Conservation (phyloP, 2,329 filamentous ascomycete species). For the Paecilomyces dactylethromorphus region DNA sequence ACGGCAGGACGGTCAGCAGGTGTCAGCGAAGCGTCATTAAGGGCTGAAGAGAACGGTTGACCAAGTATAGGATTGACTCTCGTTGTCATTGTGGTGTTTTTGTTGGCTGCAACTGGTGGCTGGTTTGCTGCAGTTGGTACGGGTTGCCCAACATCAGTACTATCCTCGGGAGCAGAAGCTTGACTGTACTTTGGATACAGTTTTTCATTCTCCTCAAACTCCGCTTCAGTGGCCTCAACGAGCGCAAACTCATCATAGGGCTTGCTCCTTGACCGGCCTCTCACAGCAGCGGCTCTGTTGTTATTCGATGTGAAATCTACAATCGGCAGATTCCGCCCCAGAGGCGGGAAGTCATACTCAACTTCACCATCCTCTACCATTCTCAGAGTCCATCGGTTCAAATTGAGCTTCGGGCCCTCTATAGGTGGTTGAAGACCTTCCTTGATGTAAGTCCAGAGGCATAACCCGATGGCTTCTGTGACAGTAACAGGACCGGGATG, state of each 20-base stretch:
- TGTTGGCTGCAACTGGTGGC: slow-evolving; percentile 15
- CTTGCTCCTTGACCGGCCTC: slow-evolving; percentile 54
- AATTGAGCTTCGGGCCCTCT: slow-evolving; percentile 46
- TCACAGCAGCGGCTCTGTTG: slow-evolving; percentile 48
- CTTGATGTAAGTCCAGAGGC: slow-evolving; percentile 56
- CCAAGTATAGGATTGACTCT: slow-evolving; percentile 38
- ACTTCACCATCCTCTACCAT: slow-evolving; percentile 64
- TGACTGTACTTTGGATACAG: slow-evolving; percentile 46
- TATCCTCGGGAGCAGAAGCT: slow-evolving; percentile 22
- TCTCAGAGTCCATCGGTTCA: slow-evolving; percentile 59
- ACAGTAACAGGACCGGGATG: slow-evolving; percentile 47
- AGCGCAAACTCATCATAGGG: slow-evolving; percentile 62
- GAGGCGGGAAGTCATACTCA: slow-evolving; percentile 58
- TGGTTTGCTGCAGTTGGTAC: slow-evolving; percentile 12
- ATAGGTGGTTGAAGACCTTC: slow-evolving; percentile 51
- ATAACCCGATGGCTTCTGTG: slow-evolving; percentile 57
- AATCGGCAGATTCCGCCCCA: slow-evolving; percentile 51
- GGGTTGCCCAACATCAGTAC: slow-evolving; percentile 17
- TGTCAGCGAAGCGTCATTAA: slow-evolving; percentile 39
- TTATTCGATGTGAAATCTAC: slow-evolving; percentile 63
- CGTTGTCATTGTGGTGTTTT: slow-evolving; percentile 14
- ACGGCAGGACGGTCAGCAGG: slow-evolving; percentile 41
- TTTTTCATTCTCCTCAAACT: slow-evolving; percentile 54
- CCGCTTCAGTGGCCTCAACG: slow-evolving; percentile 51
- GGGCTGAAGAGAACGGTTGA: slow-evolving; percentile 39